Percentiles rank a stretch among this genome's conserved stretches.
Conservation (phyloP, 768 basidiomycete species). For the Hortiboletus flavorubellus region DNA sequence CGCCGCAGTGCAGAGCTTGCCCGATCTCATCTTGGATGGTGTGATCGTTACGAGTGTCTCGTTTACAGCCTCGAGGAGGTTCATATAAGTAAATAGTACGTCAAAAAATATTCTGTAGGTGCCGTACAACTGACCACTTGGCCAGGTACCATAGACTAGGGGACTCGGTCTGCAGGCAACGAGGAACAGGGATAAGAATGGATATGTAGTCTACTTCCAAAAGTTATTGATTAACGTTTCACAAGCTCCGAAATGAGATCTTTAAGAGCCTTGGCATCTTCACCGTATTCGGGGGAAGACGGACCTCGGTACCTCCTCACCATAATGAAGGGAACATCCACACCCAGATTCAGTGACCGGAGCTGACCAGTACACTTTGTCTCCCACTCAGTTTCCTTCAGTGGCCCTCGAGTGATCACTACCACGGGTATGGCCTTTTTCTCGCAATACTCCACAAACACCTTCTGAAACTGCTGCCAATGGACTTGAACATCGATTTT, state of each 20-base stretch:
- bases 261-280: constrained; percentile 17
- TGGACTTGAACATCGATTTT: constrained; percentile 14
- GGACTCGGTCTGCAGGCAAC: too few species aligned
- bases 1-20: background rate
- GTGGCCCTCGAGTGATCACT: constrained; percentile 17
- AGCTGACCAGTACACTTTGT: constrained; percentile 13
- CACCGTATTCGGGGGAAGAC: constrained; percentile 10
- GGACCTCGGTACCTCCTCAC: constrained; percentile 10
- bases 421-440: constrained; percentile 18
- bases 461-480: constrained; percentile 21
- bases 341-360: constrained; percentile 3
- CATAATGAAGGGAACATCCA: constrained; percentile 3
- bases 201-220: constrained; percentile 1
- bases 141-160: background rate
- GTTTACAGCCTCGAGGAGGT: background rate
- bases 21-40: background rate
- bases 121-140: background rate
- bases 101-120: background rate
- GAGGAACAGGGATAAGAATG: background rate
- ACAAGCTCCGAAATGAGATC: constrained; percentile 7
- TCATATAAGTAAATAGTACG: background rate
- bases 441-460: constrained; percentile 24
- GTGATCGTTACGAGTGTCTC: background rate
- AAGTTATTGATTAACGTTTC: background rate
- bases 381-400: constrained; percentile 7